These are phyloP conservation scores for Pseudotsuga menziesii DNA, from an alignment of 75 land plant genomes.

Conservation along the genomic window DNA sequence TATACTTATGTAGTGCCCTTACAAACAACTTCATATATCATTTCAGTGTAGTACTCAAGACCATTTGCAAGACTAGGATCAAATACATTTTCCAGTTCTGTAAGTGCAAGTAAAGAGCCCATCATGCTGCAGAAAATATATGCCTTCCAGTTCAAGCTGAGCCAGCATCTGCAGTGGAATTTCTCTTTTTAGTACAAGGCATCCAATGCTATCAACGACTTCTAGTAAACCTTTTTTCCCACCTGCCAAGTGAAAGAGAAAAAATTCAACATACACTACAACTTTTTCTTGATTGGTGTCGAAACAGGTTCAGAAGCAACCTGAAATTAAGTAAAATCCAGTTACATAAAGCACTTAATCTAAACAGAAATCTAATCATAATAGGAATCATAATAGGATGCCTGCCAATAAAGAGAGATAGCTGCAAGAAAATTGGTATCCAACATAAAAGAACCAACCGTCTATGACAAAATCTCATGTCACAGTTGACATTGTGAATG, in stretches of 20 bases:
- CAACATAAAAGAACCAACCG: no score
- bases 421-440: no score
- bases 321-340: no score
- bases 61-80: constrained; percentile 18
- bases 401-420: no score
- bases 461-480: no score
- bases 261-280: not conserved
- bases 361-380: no score
- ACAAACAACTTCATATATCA: not conserved
- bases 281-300: no score
- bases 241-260: constrained; percentile 36
- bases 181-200: constrained; percentile 57
- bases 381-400: no score
- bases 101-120: constrained; percentile 49
- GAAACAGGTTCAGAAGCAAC: no score
- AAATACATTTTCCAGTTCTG: constrained; percentile 65
- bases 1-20: not conserved
- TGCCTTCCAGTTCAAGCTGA: constrained; percentile 43
- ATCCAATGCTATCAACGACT: constrained; percentile 70
- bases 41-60: not conserved
- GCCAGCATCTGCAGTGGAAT: constrained; percentile 51
- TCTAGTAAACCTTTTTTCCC: constrained; percentile 75
- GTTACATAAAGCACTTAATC: no score
- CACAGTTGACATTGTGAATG: no score
- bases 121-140: constrained; percentile 34